A percentile compares a stretch with the other conserved stretches of the same genome.
Conservation (phyloP, 495 filamentous ascomycete species). For the Astrothelium macrocarpum region DNA sequence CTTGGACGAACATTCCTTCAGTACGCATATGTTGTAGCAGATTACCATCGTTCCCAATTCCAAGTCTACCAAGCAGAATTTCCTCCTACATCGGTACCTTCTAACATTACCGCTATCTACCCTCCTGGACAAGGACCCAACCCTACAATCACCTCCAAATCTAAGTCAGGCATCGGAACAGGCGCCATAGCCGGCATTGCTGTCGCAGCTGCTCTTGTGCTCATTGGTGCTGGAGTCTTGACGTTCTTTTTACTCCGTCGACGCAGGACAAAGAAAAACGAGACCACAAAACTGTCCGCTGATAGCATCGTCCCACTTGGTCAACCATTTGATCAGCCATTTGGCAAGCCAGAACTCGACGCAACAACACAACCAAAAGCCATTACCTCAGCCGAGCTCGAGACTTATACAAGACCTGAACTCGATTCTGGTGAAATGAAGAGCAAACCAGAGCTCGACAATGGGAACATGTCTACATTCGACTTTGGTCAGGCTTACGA, state of each 20-base stretch:
- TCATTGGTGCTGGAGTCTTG: background rate
- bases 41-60: constrained; percentile 29
- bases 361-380: background rate
- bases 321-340: background rate
- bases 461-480: background rate
- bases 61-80: constrained; percentile 18
- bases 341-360: background rate
- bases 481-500: constrained; percentile 1
- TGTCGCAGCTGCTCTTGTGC: background rate
- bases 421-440: background rate
- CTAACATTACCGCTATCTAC: constrained; percentile 4
- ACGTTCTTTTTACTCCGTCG: constrained; percentile 6
- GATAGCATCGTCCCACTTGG: background rate
- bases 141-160: background rate
- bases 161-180: constrained; percentile 7
- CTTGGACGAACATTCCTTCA: constrained; percentile 33
- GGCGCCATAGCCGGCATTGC: constrained; percentile 11
- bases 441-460: background rate
- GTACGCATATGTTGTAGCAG: constrained; percentile 29
- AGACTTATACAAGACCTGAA: background rate
- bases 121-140: background rate
- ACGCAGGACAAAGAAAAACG: constrained; percentile 1
- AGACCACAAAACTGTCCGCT: constrained; percentile 1
- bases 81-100: background rate
- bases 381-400: background rate